Evolutionary conservation across 257 asterid genomes (phyloP), one percentile per base, ranked within the genome.

Genomic region (Solanum chmielewskii): DNA sequence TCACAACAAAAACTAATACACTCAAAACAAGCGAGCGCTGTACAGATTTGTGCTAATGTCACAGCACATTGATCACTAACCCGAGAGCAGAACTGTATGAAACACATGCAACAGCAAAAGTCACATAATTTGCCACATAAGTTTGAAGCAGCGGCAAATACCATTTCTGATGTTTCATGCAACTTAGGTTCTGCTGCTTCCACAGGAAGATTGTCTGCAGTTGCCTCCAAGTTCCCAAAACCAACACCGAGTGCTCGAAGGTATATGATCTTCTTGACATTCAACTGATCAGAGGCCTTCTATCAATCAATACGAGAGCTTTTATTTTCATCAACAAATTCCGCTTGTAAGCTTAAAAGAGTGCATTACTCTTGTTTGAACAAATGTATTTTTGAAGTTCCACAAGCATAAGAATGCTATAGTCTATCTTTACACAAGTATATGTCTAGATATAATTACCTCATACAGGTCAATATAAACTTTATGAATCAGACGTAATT

Each of bases 71-170:
- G 96, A 92, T 96, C 98, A 49, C 91, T 94, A 14, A 95, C 70
- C 86, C 89, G 88, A 76, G 85, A 86, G 21, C 97, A 95, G 83
- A 86, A 91, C 85, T 90, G 96, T 86, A 96, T 88, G 87, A 89
- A 92, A 74, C 96, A 96, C 96, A 96, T 92, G 90, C 99, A 95
- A 89, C 99, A 96, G 47, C 95, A 93, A 11, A 87, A 70, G 39
- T 95, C 96, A 11, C 90, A n/a, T 89, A 90, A 23, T 87, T 88
- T 90, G 66, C 93, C 85, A 11, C 98, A 94, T 12, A 86, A 86
- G 62, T 78, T 83, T 23, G 96, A 78, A n/a, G 98, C 98, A 15
- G 93, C 95, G 73, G 87, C 90, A 29, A 91, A 68, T 20, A 95
- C 88, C 92, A 88, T 87, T 16, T 93, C 97, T 15, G 96, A 90